Conservation (phyloP, 2,329 filamentous ascomycete species). For the Alternaria longipes region DNA sequence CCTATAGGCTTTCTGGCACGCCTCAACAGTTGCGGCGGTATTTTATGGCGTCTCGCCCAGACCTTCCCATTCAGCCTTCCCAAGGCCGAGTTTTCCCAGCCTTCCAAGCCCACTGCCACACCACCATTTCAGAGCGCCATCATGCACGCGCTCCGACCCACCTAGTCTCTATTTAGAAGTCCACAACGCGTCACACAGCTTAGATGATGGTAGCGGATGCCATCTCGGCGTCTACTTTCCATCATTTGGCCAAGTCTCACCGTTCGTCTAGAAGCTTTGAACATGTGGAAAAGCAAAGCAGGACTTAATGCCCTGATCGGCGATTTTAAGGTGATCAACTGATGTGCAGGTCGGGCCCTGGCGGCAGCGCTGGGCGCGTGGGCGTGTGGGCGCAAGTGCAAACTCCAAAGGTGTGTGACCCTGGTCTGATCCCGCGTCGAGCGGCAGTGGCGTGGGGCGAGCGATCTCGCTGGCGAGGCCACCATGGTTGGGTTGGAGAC, state of each 20-base stretch:
- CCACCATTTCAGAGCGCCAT: constrained; percentile 10
- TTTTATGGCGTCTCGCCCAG: neutral
- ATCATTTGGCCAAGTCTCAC: neutral
- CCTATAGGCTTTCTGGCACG: neutral
- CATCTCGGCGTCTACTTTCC: neutral
- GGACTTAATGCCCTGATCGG: constrained; percentile 3
- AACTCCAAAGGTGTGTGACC: constrained; percentile 3
- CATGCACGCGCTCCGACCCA: constrained; percentile 3
- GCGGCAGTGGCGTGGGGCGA: constrained; percentile 17
- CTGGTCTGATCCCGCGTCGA: constrained; percentile 8
- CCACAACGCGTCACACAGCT: neutral
- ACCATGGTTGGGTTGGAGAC: neutral
- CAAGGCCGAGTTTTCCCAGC: constrained; percentile 8
- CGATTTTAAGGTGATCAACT: constrained; percentile 1
- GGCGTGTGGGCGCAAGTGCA: constrained; percentile 1
- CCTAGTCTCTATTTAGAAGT: constrained; percentile 9
- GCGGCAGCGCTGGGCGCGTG: constrained; percentile 3
- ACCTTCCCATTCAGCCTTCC: constrained; percentile 2
- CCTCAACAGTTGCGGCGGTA: neutral
- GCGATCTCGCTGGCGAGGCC: constrained; percentile 1
- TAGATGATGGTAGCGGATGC: neutral
- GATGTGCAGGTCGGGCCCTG: constrained; percentile 9
- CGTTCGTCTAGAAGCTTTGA: neutral
- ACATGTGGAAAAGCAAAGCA: neutral
- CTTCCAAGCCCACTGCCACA: constrained; percentile 6